Conservation (phyloP, 1,284 basidiomycete species). For the Baeospora myosura region DNA sequence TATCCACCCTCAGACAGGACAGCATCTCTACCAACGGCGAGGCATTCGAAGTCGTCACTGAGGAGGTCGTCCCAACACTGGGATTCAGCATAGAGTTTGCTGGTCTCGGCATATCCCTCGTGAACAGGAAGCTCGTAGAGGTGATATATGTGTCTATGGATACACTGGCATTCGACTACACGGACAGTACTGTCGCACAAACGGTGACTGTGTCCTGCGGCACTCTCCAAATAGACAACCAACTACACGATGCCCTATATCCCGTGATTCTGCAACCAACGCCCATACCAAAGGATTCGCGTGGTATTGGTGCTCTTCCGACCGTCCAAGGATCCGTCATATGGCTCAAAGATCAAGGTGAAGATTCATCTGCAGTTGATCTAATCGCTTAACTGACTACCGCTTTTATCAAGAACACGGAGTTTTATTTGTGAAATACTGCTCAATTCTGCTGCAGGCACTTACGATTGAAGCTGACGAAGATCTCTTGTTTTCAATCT, state of each 20-base stretch:
- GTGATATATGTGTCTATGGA: constrained; percentile 85
- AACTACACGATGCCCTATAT: constrained; percentile 93
- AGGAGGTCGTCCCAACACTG: constrained; percentile 65
- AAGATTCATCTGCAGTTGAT: constrained; percentile 12
- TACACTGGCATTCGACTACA: constrained; percentile 81
- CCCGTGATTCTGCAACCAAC: constrained; percentile 96
- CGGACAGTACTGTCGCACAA: constrained; percentile 76
- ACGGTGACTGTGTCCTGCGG: constrained; percentile 81
- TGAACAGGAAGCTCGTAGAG: constrained; percentile 86
- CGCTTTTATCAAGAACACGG: constrained; percentile 66
- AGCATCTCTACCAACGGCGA: constrained; percentile 65
- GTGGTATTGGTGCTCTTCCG: constrained; percentile 79
- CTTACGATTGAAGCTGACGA: constrained; percentile 96
- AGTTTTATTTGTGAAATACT: constrained; percentile 96
- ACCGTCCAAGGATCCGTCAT: constrained; percentile 87
- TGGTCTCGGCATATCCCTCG: constrained; percentile 88
- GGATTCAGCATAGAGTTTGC: constrained; percentile 75
- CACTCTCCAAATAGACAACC: constrained; percentile 93
- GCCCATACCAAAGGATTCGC: constrained; percentile 79
- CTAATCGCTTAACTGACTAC: constrained; percentile 3
- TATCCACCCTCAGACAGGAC: constrained; percentile 53
- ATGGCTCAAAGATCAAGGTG: constrained; percentile 90
- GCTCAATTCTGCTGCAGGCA: constrained; percentile 89
- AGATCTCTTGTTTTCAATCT: constrained; percentile 89
- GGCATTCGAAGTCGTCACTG: constrained; percentile 84